Conservation (phyloP, 345 rosid species). For the Gossypium raimondii region DNA sequence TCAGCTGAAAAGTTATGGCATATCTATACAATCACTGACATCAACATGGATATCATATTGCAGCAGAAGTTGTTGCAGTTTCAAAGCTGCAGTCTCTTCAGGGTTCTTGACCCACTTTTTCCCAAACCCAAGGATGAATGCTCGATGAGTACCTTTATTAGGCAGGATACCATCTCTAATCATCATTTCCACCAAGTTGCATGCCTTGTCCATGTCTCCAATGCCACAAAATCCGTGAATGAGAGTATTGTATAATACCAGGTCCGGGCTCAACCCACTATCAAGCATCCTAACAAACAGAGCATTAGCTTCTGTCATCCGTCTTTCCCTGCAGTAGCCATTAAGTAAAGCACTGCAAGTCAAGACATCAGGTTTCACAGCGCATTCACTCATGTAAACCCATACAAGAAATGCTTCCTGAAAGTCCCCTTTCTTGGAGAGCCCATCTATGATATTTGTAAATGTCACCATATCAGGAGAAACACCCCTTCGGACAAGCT, state of each 20-base stretch:
- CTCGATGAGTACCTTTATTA: slow-evolving; percentile 29
- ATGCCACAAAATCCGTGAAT: slow-evolving; percentile 41
- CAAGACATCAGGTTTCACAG: slow-evolving; percentile 44
- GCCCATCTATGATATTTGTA: slow-evolving; percentile 48
- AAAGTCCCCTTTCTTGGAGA: slow-evolving; percentile 34
- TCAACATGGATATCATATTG: slow-evolving; percentile 19
- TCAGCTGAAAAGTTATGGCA: slow-evolving; percentile 7
- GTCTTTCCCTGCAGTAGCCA: slow-evolving; percentile 41
- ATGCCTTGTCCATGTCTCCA: slow-evolving; percentile 37
- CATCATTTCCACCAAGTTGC: slow-evolving; percentile 40
- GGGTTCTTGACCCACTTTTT: slow-evolving; percentile 29
- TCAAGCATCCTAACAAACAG: slow-evolving; percentile 43
- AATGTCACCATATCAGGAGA: slow-evolving; percentile 41
- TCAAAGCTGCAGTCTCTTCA: slow-evolving; percentile 31
- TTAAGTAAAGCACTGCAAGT: slow-evolving; percentile 48
- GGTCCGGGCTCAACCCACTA: slow-evolving; percentile 40
- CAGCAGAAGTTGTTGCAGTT: slow-evolving; percentile 31
- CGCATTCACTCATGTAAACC: slow-evolving; percentile 42
- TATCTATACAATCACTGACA: background rate
- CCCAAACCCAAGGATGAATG: slow-evolving; percentile 40
- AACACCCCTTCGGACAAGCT: slow-evolving; percentile 40
- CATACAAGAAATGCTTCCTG: slow-evolving; percentile 49
- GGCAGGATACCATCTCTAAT: slow-evolving; percentile 41
- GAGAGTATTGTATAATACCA: slow-evolving; percentile 44
- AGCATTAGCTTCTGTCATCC: slow-evolving; percentile 38